A percentile compares a stretch with the other conserved stretches of the same genome.
These are phyloP conservation scores for Yamadazyma ubonensis DNA, from an alignment of 805 yeast species.

Conservation along the genomic window DNA sequence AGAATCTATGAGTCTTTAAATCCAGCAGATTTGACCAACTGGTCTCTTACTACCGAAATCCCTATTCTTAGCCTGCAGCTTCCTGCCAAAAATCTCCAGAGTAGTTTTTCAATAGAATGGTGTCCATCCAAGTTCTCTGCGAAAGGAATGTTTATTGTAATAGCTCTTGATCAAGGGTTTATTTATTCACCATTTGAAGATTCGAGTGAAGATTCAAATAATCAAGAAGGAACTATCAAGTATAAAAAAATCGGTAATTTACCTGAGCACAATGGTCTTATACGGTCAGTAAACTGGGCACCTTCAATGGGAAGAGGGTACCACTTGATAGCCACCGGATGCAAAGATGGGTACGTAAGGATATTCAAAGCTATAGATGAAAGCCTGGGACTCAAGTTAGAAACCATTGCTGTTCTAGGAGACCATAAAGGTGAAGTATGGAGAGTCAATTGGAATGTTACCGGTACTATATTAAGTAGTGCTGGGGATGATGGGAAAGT, in stretches of 20 bases:
- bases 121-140: constrained; percentile 77
- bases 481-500: constrained; percentile 96
- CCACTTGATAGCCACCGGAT: constrained; percentile 90
- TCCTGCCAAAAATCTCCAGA: constrained; percentile 78
- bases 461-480: constrained; percentile 88
- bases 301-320: constrained; percentile 91
- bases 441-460: constrained; percentile 92
- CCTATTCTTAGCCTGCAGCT: constrained; percentile 60
- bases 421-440: constrained; percentile 91
- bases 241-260: constrained; percentile 59
- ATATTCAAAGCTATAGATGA: constrained; percentile 70
- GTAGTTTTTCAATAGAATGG: constrained; percentile 86
- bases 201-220: neutral
- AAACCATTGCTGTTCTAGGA: constrained; percentile 61
- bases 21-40: constrained; percentile 79
- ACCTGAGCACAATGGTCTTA: constrained; percentile 83
- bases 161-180: constrained; percentile 84
- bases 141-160: constrained; percentile 75
- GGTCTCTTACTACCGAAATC: constrained; percentile 77
- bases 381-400: constrained; percentile 44
- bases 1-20: constrained; percentile 86
- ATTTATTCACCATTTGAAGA: constrained; percentile 47
- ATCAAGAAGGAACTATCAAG: constrained; percentile 18
- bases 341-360: constrained; percentile 90
- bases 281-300: constrained; percentile 92